Base-by-base conservation (phyloP, 139 green algal species). In the Micromonas commoda region DNA sequence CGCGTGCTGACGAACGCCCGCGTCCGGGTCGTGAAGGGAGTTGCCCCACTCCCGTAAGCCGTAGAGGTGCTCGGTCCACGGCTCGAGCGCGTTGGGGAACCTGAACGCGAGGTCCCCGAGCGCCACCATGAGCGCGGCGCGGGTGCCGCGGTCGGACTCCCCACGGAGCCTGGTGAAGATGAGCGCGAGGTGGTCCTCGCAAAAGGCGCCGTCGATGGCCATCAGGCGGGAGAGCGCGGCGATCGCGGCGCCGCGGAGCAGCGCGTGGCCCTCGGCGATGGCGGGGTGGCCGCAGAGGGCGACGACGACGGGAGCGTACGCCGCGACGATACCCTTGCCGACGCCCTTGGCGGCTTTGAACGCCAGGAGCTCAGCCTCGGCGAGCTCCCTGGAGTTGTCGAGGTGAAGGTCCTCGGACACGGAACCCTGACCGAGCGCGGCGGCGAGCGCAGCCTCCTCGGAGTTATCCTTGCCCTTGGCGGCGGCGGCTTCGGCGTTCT, bases 11-110 rank as follows among this genome's bases (percentile, higher is more conserved):
- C 90, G 77, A 66, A 97, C 88, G 21, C 68, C 78, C 85, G 60
- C 19, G 29, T 51, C 78, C 9, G 74, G 21, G 76, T 92, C 88
- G 3, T 67, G 52, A 0, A 98, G 89, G 0, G 45, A 38, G 74
- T 64, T 80, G 6, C 74, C 38, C 60, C 38, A 71, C 21, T 39
- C 57, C n/a, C 28, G 45, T 2, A 85, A 83, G 0, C 61, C 52
- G 80, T 97, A 98, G 57, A 97, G 88, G 80, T 89, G 81, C 34
- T 81, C 75, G 0, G 94, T 97, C 89, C 90, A 98, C 2, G 94
- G 94, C 85, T 98, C 93, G 61, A 97, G 73, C 64, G 90, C 65
- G 82, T 98, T 98, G 65, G 94, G 94, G 79, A 90, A 97, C 65
- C 94, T 87, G 64, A 94, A 87, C 0, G 89, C 87, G 73, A 98